Conservation (phyloP, 2,329 filamentous ascomycete species). For the Penicillium sp. region DNA sequence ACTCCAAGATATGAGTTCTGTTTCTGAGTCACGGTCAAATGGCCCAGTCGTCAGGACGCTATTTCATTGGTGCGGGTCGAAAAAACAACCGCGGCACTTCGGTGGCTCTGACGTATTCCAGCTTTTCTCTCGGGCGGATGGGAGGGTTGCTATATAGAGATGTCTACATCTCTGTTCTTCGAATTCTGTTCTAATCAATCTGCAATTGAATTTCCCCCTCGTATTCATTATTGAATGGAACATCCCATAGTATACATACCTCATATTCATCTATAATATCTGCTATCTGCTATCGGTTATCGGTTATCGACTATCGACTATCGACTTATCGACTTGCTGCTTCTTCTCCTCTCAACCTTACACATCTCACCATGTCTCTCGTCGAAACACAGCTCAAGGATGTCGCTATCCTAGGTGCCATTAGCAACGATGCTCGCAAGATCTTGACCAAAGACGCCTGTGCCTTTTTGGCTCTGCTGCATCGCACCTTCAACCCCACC, state of each 20-base stretch:
- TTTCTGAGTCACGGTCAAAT: not conserved
- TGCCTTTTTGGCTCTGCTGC: slow-evolving; percentile 88
- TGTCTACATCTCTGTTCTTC: not conserved
- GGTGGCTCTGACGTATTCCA: slow-evolving; percentile 23
- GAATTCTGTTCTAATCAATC: too few species aligned
- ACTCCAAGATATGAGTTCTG: slow-evolving; percentile 1
- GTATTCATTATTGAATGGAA: not conserved
- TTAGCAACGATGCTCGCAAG: slow-evolving; percentile 78
- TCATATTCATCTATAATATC: not conserved
- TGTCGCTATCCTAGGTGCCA: slow-evolving; percentile 77
- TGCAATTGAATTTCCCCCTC: too few species aligned
- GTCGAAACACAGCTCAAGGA: slow-evolving; percentile 79
- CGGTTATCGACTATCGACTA: too few species aligned
- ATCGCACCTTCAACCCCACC: slow-evolving; percentile 87
- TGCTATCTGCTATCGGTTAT: not conserved
- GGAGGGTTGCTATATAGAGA: slow-evolving; percentile 20
- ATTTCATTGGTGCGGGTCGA: slow-evolving; percentile 12
- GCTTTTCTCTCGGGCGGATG: slow-evolving; percentile 21
- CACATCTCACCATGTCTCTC: slow-evolving; percentile 56
- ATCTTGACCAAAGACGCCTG: slow-evolving; percentile 88
- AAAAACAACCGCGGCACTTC: slow-evolving; percentile 22
- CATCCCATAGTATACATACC: not conserved
- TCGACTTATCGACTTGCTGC: too few species aligned
- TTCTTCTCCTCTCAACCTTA: too few species aligned
- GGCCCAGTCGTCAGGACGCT: not conserved